Conservation (phyloP, 177 flowering plant genomes). For the Tripterygium wilfordii region DNA sequence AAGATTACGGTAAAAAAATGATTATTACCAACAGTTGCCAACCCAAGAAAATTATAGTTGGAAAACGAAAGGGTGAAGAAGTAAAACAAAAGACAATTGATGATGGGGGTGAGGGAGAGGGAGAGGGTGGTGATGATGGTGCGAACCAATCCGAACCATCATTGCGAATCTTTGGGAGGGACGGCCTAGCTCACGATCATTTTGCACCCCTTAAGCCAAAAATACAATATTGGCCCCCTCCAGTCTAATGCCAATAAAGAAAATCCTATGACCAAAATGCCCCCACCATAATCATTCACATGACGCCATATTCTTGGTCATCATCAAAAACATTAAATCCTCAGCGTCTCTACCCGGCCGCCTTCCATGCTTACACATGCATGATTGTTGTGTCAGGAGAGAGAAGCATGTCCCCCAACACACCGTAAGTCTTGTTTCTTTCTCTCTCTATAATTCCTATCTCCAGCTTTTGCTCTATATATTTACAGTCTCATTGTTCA, state of each 20-base stretch:
- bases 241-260: conserved; percentile 6
- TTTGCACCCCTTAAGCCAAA: conserved; percentile 12
- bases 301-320: conserved; percentile 35
- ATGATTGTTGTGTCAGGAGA: conserved; percentile 61
- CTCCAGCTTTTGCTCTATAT: conserved; percentile 19
- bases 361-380: conserved; percentile 70
- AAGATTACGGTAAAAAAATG: conserved; percentile 1
- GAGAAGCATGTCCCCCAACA: conserved; percentile 26
- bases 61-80: neutral
- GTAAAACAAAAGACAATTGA: conserved; percentile 37
- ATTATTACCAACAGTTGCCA: conserved; percentile 14
- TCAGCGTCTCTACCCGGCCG: conserved; percentile 52
- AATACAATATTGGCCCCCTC: conserved; percentile 15
- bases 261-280: conserved; percentile 4
- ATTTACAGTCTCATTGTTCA: conserved; percentile 9
- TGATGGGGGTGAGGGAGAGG: conserved; percentile 12
- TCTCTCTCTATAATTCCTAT: too few relatives aligned
- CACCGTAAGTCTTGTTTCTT: conserved; percentile 10
- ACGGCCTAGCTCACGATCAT: conserved; percentile 55
- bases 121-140: conserved; percentile 45
- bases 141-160: conserved; percentile 69
- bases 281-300: conserved; percentile 36
- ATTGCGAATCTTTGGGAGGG: conserved; percentile 79
- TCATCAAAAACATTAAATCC: conserved; percentile 30
- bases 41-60: conserved; percentile 6